Base-by-base conservation (phyloP, 257 asterid species). In the Prunella vulgaris region DNA sequence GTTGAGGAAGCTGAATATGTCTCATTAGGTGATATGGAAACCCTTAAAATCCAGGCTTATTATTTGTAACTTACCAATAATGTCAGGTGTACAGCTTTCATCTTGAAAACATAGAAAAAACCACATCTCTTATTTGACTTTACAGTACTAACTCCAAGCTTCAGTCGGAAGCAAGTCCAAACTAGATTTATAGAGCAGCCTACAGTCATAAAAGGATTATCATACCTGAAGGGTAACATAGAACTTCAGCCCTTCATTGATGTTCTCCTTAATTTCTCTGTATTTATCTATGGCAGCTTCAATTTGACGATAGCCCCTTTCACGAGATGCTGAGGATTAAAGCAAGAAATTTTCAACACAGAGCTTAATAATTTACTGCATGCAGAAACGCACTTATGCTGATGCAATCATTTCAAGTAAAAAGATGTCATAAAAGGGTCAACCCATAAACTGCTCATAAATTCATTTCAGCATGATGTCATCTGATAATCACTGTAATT, bases 211-310 rank as follows among this genome's bases (percentile, higher is more conserved):
- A 21, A 35, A 72, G 65, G 9, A 75, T 33, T 42, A 38, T 53
- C 64, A 8, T 86, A 91, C 99, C 95, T 94, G 99, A 70, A 94
- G 98, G 70, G 93, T 92, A 32, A 91, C 88, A 74, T 94, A 94
- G 77, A 94, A 94, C 83, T 91, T 91, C 83, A 94, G 66, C 75
- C 99, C 99, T 84, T 94, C 99, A 74, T 91, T 87, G 59, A 94
- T 83, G 80, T 94, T 94, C 75, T 91, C 95, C 87, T 94, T 89
- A 73, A 91, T 86, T 76, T 94, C 99, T 71, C 69, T 89, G 73
- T 71, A 94, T 73, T 91, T 94, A 14, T 90, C 95, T 73, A 89
- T 75, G 71, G 97, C 99, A 76, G 97, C 97, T 85, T 94, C 99
- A 66, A 94, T 94, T 79, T 94, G 99, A 71, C 85, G 86, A 70